Percentiles rank a stretch among this genome's conserved stretches.
phyloP scores from a whole-genome alignment of 177 flowering plant species.

The Vitis hybrid region DNA sequence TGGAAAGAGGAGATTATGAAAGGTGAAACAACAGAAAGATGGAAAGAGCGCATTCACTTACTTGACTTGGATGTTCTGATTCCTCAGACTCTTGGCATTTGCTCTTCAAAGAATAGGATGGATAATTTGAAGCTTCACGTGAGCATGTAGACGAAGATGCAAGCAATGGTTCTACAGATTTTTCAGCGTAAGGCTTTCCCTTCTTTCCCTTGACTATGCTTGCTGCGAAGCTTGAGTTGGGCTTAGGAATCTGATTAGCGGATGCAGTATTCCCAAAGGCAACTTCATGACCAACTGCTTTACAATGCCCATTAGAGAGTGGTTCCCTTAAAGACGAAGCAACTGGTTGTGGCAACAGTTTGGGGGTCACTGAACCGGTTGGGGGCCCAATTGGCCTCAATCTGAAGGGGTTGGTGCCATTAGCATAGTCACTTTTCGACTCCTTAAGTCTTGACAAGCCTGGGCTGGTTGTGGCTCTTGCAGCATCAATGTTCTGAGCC shows the following conservation, averaged over 20 bases:
- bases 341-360: background rate
- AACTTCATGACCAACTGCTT: conserved; percentile 4
- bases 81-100: conserved; percentile 9
- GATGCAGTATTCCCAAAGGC: background rate
- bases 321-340: background rate
- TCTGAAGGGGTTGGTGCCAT: background rate
- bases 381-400: background rate
- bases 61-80: conserved; percentile 9
- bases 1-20: background rate
- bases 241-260: background rate
- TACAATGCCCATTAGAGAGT: conserved; percentile 13
- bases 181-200: background rate
- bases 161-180: background rate
- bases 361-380: background rate
- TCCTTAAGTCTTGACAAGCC: background rate
- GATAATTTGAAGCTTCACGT: conserved; percentile 16
- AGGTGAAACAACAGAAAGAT: background rate
- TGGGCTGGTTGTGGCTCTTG: conserved; percentile 3
- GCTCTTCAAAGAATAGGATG: conserved; percentile 8
- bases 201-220: background rate
- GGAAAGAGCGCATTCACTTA: background rate
- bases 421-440: background rate
- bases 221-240: conserved; percentile 1
- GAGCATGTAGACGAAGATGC: conserved; percentile 19
- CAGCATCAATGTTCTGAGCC: background rate